Base-by-base conservation (phyloP, 2,329 filamentous ascomycete species). In the Pyrenochaeta sp. region DNA sequence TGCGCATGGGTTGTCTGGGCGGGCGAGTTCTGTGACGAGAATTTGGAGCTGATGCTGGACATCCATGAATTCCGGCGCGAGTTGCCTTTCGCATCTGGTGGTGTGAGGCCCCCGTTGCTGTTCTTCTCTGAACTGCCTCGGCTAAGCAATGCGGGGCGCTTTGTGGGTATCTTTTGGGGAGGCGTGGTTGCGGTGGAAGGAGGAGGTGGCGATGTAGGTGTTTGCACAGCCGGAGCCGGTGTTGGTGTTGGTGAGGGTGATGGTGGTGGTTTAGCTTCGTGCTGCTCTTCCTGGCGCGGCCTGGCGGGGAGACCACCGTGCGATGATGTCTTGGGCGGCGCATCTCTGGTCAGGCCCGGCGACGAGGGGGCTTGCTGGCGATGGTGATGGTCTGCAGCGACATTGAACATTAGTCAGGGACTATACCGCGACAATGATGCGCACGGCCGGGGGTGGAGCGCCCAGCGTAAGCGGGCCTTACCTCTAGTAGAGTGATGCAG, bases 21-120 rank as follows among this genome's bases (percentile, higher is more conserved):
- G 45, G 66, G 73, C 46, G 63, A 67, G 60, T 66, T 82, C 75
- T 71, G 75, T 23, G 86, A 87, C 2, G 90, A 92, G 78, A 98
- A 97, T 73, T 96, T 97, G 62, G 91, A 94, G 60, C 92, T 96
- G 63, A 98, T 87, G 70, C 87, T 97, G 51, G 91, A 91, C 69
- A 98, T 93, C 95, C 95, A 99, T 12, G 93, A 97, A 58, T 87
- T 88, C 49, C 86, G 79, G 60, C 92, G 85, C 47, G 68, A 71
- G 11, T 29, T 50, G 23, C 61, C 52, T 49, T 64, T 72, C 9
- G 60, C 27, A 23, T 74, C 72, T 42, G 69, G 71, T 2, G 68
- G 64, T 14, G 73, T 68, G 39, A 58, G 52, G 46, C 51, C 64
- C 18, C 58, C 68, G 35, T 56, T 66, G 23, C 49, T 66, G 31